Conservation (phyloP, 257 asterid genomes). For the Oldenlandia corymbosa region DNA sequence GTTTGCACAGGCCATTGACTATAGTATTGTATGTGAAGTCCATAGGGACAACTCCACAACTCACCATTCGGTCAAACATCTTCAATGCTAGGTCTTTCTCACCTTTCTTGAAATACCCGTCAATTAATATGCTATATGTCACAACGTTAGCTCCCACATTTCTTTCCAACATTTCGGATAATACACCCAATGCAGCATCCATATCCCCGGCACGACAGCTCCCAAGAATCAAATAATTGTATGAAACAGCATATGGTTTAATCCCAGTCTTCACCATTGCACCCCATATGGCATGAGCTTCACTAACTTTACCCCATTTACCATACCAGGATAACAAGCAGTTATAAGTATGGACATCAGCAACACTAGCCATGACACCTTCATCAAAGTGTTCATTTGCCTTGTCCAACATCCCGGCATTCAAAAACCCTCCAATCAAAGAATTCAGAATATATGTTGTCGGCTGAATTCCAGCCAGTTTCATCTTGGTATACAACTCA, state of each 20-base stretch:
- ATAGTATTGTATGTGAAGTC: constrained; percentile 52
- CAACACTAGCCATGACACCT: constrained; percentile 52
- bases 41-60: constrained; percentile 43
- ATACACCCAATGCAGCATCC: constrained; percentile 47
- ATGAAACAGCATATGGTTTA: constrained; percentile 48
- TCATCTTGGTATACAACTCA: constrained; percentile 53
- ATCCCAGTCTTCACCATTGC: constrained; percentile 52
- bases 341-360: constrained; percentile 61
- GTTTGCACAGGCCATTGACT: constrained; percentile 62
- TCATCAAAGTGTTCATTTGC: constrained; percentile 49
- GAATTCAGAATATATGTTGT: constrained; percentile 49
- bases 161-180: constrained; percentile 38
- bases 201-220: constrained; percentile 59
- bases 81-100: constrained; percentile 48
- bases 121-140: constrained; percentile 63
- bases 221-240: constrained; percentile 59
- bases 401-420: constrained; percentile 33
- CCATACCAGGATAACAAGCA: constrained; percentile 52
- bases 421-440: constrained; percentile 55
- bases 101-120: constrained; percentile 58
- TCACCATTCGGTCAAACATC: constrained; percentile 55
- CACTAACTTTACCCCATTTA: constrained; percentile 41
- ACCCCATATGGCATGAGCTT: constrained; percentile 50
- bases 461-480: constrained; percentile 52
- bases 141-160: constrained; percentile 47